Percentiles rank a stretch among this genome's conserved stretches.
phyloP scores from a whole-genome alignment of 768 basidiomycete species.

The Rhizopogon rudus region DNA sequence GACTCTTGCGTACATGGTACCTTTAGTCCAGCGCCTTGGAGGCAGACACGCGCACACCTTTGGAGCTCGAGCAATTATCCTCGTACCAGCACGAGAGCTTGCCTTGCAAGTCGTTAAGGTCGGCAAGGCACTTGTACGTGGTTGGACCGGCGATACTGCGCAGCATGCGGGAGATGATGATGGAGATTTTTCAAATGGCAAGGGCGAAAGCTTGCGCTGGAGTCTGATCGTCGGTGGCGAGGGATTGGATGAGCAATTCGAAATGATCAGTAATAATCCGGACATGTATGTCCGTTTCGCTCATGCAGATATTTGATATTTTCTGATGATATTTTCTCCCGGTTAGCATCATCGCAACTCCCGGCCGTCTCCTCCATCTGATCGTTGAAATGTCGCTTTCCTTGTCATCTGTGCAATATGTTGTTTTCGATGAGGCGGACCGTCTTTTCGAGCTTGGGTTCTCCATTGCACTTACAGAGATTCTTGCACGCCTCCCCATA shows the following conservation, averaged over 20 bases:
- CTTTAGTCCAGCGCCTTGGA: constrained; percentile 81
- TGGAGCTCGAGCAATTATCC: constrained; percentile 81
- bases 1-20: constrained; percentile 93
- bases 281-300: constrained; percentile 69
- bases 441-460: constrained; percentile 99
- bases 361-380: constrained; percentile 94
- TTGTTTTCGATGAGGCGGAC: constrained; percentile 98
- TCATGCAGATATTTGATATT: constrained; percentile 2
- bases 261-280: constrained; percentile 90
- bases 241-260: constrained; percentile 92
- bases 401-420: constrained; percentile 79
- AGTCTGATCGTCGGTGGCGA: constrained; percentile 95
- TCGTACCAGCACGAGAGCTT: constrained; percentile 90
- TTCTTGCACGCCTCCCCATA: constrained; percentile 81
- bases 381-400: constrained; percentile 96
- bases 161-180: constrained; percentile 65
- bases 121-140: constrained; percentile 88
- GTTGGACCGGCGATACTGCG: constrained; percentile 59
- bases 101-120: constrained; percentile 92
- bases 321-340: constrained; percentile 5
- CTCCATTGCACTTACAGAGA: constrained; percentile 86
- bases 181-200: constrained; percentile 40
- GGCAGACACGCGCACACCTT: constrained; percentile 76
- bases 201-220: constrained; percentile 74
- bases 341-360: constrained; percentile 90